phyloP scores from a whole-genome alignment of 2,329 filamentous ascomycete genomes.

The Ramularia endophylla region DNA sequence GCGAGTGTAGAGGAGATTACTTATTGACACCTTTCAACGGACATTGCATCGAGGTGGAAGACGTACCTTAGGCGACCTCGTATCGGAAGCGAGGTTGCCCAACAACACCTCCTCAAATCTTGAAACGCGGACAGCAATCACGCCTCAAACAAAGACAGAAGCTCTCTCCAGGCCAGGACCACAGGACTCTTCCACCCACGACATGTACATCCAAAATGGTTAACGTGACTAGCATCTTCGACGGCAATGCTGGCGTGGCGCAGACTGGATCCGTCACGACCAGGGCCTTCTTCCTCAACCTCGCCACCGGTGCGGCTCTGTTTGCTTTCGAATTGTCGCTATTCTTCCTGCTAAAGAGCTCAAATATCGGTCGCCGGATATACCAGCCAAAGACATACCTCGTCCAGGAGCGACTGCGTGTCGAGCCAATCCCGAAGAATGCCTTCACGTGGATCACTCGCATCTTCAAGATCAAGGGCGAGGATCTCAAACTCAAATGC shows the following conservation, averaged over 20 bases:
- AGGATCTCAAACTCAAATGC: conserved; percentile 11
- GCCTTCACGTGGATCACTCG: conserved; percentile 8
- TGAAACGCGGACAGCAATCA: too few species aligned
- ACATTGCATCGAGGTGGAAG: too few species aligned
- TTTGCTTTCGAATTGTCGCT: conserved; percentile 10
- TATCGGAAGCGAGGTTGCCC: too few species aligned
- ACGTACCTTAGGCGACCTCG: too few species aligned
- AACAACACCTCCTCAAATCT: too few species aligned
- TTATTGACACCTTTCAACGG: too few species aligned
- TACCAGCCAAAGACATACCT: conserved; percentile 14
- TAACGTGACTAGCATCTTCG: background rate
- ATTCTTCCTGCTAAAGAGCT: conserved; percentile 12
- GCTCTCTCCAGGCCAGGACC: too few species aligned
- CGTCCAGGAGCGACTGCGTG: conserved; percentile 12
- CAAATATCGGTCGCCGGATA: conserved; percentile 7
- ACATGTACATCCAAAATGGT: background rate
- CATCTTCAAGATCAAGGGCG: conserved; percentile 11
- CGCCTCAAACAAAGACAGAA: too few species aligned
- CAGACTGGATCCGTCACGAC: conserved; percentile 15
- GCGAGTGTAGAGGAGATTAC: too few species aligned
- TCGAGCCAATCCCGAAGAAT: conserved; percentile 8
- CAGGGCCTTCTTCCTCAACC: conserved; percentile 13
- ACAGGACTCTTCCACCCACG: too few species aligned
- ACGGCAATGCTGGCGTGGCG: conserved; percentile 4
- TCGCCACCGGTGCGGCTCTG: conserved; percentile 11